phyloP scores from a whole-genome alignment of 169 alveolate species.

The Cryptosporidium meleagridis region DNA sequence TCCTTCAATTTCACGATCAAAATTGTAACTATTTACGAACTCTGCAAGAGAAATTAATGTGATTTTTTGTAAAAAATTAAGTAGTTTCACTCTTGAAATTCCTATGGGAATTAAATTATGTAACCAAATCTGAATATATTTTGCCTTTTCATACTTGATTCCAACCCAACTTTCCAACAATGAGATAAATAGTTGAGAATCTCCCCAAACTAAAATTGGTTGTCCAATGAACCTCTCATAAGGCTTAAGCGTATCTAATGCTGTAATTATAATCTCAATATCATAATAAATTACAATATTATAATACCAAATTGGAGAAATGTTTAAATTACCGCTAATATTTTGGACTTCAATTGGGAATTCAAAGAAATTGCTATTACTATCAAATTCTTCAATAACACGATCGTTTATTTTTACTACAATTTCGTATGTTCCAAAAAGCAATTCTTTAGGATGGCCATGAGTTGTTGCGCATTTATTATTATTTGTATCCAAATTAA shows the following conservation, averaged over 20 bases:
- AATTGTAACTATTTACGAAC: constrained; percentile 27
- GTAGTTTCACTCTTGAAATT: constrained; percentile 37
- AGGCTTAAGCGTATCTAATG: constrained; percentile 61
- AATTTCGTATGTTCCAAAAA: constrained; percentile 58
- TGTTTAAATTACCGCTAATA: constrained; percentile 13
- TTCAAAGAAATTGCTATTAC: neutral
- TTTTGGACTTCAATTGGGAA: constrained; percentile 8
- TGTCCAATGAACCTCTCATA: constrained; percentile 19
- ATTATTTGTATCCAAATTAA: constrained; percentile 3
- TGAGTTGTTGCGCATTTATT: neutral
- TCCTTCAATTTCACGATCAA: constrained; percentile 45
- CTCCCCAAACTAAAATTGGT: constrained; percentile 62
- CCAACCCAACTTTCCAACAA: constrained; percentile 68
- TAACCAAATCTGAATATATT: constrained; percentile 46
- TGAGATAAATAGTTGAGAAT: constrained; percentile 51
- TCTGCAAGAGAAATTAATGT: constrained; percentile 65
- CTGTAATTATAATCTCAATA: constrained; percentile 47
- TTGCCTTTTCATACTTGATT: constrained; percentile 49
- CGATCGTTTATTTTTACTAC: constrained; percentile 56
- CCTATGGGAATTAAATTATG: constrained; percentile 63
- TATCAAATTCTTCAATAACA: constrained; percentile 38
- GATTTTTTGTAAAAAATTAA: constrained; percentile 31
- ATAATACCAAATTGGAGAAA: constrained; percentile 42
- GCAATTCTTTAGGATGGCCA: constrained; percentile 52
- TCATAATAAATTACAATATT: constrained; percentile 62